Evolutionary conservation across 2,329 filamentous ascomycete species (phyloP).

Genomic region (Cadophora sp.): DNA sequence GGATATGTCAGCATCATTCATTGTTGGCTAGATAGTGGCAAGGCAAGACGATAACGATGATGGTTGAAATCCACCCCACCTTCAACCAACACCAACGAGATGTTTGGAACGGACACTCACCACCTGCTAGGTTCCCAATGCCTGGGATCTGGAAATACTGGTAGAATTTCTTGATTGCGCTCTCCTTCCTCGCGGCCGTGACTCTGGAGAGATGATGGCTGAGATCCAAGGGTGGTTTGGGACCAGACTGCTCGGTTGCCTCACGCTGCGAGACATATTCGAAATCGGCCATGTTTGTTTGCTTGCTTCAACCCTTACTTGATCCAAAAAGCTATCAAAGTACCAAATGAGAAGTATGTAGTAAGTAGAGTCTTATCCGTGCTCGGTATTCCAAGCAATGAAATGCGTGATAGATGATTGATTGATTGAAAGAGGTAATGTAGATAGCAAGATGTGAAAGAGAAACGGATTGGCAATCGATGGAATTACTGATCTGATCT

Average conservation of each 20-base stretch:
- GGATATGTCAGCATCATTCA: slow-evolving; percentile 25
- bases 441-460: neutral
- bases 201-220: slow-evolving; percentile 79
- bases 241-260: slow-evolving; percentile 22
- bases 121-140: slow-evolving; percentile 68
- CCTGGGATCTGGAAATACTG: slow-evolving; percentile 76
- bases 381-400: neutral
- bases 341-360: neutral
- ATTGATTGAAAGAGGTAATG: neutral
- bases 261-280: slow-evolving; percentile 35
- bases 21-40: slow-evolving; percentile 6
- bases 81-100: slow-evolving; percentile 2
- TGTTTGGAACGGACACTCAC: slow-evolving; percentile 49
- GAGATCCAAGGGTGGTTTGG: slow-evolving; percentile 68
- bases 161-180: slow-evolving; percentile 81
- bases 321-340: no score
- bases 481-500: slow-evolving; percentile 1
- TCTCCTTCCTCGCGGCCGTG: slow-evolving; percentile 69
- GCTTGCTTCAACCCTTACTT: neutral
- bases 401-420: no score
- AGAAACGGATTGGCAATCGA: neutral
- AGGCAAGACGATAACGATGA: neutral
- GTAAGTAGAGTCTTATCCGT: neutral
- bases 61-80: slow-evolving; percentile 15
- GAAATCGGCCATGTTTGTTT: slow-evolving; percentile 39